phyloP scores from a whole-genome alignment of 2,329 filamentous ascomycete species.

The Penicillium sp. region DNA sequence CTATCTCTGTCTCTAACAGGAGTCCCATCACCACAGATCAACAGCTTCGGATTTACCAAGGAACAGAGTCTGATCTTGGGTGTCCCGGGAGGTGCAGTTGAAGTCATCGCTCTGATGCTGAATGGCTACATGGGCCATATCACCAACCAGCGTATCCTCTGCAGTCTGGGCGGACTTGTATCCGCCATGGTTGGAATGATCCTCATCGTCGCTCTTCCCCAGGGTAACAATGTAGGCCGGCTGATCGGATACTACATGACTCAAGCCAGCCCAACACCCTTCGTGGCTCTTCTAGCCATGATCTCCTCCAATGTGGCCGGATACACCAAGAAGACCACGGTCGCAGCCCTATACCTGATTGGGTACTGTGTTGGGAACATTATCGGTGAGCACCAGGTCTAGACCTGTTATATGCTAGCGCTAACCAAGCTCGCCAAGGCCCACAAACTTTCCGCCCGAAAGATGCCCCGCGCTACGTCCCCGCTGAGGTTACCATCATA shows the following conservation, averaged over 20 bases:
- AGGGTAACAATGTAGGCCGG: conserved; percentile 54
- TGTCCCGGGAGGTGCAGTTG: conserved; percentile 60
- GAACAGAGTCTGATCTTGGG: conserved; percentile 61
- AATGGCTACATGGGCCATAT: conserved; percentile 55
- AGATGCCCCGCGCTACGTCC: conserved; percentile 56
- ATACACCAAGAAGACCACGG: conserved; percentile 52
- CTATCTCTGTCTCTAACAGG: neutral
- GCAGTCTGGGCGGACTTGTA: conserved; percentile 50
- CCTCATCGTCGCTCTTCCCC: conserved; percentile 59
- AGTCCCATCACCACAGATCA: conserved; percentile 39
- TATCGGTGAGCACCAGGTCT: conserved; percentile 41
- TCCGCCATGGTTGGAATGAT: conserved; percentile 56
- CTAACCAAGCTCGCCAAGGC: conserved; percentile 26
- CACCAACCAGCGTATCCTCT: conserved; percentile 54
- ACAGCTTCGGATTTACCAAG: conserved; percentile 59
- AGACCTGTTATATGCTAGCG: neutral
- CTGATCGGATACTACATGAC: conserved; percentile 63
- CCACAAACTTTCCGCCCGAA: conserved; percentile 54
- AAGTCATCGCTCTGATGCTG: conserved; percentile 55
- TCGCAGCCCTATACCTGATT: conserved; percentile 47
- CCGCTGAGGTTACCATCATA: conserved; percentile 60
- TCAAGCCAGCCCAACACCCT: conserved; percentile 55
- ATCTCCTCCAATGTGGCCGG: conserved; percentile 58
- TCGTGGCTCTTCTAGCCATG: conserved; percentile 59
- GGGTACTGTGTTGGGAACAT: conserved; percentile 52